Conservation (phyloP, 306 rosid species). For the Castanea crenata region DNA sequence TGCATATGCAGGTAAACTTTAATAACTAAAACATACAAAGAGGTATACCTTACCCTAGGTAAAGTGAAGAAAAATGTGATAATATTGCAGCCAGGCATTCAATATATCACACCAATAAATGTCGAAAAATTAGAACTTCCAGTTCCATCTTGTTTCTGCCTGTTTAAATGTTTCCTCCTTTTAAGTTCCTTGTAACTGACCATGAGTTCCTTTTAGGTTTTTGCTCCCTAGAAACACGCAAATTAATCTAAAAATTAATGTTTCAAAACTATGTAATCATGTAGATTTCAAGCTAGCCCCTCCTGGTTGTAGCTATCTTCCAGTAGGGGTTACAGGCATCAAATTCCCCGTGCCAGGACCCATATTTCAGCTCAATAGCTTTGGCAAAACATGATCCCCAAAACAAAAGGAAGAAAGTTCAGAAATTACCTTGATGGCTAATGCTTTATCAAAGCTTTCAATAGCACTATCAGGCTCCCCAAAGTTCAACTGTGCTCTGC, state of each 20-base stretch:
- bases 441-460: constrained; percentile 77
- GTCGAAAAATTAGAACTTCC: background rate
- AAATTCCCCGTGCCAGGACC: background rate
- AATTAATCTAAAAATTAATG: background rate
- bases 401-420: constrained; percentile 5
- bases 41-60: background rate
- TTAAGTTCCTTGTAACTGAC: background rate
- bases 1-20: constrained; percentile 28
- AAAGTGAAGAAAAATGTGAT: background rate
- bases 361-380: background rate
- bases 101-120: background rate
- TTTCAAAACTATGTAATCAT: background rate
- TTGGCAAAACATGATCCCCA: constrained; percentile 7
- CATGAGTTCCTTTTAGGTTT: background rate
- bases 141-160: background rate
- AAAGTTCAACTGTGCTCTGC: constrained; percentile 87
- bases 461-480: constrained; percentile 89
- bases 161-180: background rate
- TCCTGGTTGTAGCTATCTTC: background rate
- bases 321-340: background rate
- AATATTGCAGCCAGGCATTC: background rate
- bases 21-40: background rate
- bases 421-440: constrained; percentile 71
- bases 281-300: background rate
- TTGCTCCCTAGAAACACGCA: background rate